A percentile compares a stretch with the other conserved stretches of the same genome.
Conservation (phyloP, 148 eudicot species). For the Heliosperma pusillum region DNA sequence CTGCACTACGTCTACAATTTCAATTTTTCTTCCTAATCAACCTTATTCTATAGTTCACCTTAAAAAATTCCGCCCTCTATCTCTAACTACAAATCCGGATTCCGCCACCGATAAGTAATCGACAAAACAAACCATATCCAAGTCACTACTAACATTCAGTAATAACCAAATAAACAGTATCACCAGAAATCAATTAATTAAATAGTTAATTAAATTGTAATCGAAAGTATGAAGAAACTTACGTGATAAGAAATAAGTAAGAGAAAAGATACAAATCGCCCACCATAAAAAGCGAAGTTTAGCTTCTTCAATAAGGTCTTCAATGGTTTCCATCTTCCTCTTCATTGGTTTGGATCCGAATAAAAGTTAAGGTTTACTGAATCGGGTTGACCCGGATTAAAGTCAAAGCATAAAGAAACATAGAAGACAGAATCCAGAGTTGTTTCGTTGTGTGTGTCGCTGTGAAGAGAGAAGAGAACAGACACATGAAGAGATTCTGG, state of each 20-base stretch:
- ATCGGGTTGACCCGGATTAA: not conserved
- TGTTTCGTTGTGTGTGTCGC: not conserved
- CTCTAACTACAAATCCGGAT: too few relatives aligned
- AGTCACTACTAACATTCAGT: too few relatives aligned
- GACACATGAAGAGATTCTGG: not conserved
- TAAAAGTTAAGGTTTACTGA: not conserved
- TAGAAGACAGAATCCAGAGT: not conserved
- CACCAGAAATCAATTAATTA: not conserved
- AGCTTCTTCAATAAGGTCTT: constrained; percentile 89
- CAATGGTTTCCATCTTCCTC: constrained; percentile 43
- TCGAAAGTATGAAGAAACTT: constrained; percentile 27
- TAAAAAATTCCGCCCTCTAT: too few relatives aligned
- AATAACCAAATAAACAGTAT: too few relatives aligned
- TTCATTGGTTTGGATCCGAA: not conserved
- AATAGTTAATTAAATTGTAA: not conserved
- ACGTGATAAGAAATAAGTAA: constrained; percentile 82
- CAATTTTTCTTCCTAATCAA: too few relatives aligned
- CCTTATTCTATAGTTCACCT: too few relatives aligned
- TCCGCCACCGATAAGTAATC: too few relatives aligned
- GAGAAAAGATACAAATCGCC: constrained; percentile 67
- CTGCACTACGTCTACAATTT: too few relatives aligned
- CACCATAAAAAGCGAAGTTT: constrained; percentile 89
- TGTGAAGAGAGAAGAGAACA: not conserved
- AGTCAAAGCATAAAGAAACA: not conserved
- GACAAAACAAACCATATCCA: too few relatives aligned